phyloP scores from a whole-genome alignment of 2,329 filamentous ascomycete genomes.

The Eutypella sp. region DNA sequence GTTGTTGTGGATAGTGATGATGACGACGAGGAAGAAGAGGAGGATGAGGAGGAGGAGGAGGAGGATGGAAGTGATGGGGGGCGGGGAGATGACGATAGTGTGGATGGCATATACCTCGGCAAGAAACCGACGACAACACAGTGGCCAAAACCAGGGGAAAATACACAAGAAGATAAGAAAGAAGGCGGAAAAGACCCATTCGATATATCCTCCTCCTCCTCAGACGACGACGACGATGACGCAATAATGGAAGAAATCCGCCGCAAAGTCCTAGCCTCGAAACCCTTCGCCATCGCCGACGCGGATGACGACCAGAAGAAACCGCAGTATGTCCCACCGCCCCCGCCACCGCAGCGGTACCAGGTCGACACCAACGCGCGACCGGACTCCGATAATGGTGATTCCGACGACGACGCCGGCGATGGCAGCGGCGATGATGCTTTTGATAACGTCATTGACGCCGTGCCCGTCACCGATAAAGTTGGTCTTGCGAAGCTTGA shows the following conservation, averaged over 20 bases:
- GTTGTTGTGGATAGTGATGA: constrained; percentile 45
- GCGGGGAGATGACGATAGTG: constrained; percentile 38
- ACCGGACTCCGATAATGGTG: constrained; percentile 65
- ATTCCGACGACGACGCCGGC: constrained; percentile 35
- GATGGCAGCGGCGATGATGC: constrained; percentile 54
- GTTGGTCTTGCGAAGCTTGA: constrained; percentile 60
- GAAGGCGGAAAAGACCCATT: constrained; percentile 60
- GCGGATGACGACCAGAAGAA: constrained; percentile 45
- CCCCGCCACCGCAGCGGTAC: constrained; percentile 38
- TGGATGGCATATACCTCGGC: constrained; percentile 58
- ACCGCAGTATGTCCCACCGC: constrained; percentile 58
- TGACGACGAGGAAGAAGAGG: constrained; percentile 43
- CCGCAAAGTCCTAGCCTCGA: constrained; percentile 84
- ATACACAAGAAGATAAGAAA: constrained; percentile 34
- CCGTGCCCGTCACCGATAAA: constrained; percentile 81
- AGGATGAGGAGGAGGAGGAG: constrained; percentile 40
- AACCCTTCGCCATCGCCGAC: constrained; percentile 68
- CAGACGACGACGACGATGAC: constrained; percentile 72
- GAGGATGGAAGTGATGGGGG: constrained; percentile 39
- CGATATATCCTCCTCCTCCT: too few relatives aligned
- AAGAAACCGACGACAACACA: constrained; percentile 44
- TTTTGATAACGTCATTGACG: constrained; percentile 90
- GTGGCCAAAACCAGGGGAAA: constrained; percentile 24
- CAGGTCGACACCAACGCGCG: constrained; percentile 62
- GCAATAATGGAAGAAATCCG: constrained; percentile 87